Percentiles rank a stretch among this genome's conserved stretches.
These are phyloP conservation scores for Begonia loranthoides DNA, from an alignment of 306 rosid species.

Conservation along the genomic window DNA sequence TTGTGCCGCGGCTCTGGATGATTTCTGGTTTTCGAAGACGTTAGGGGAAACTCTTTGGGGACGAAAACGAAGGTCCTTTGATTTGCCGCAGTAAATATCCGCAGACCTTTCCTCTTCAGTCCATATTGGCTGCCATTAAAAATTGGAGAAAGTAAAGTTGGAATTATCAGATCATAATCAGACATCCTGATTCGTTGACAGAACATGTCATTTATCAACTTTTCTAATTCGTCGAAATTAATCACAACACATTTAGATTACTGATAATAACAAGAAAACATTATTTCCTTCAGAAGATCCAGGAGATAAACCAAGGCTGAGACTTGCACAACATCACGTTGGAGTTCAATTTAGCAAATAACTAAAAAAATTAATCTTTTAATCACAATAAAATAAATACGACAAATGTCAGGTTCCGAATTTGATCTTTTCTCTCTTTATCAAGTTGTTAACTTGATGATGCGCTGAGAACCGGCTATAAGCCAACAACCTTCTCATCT, in stretches of 20 bases:
- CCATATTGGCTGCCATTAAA: slow-evolving; percentile 71
- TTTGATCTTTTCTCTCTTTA: too few species aligned
- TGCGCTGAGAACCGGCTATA: too few species aligned
- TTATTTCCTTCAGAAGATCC: too few species aligned
- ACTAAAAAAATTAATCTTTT: too few species aligned
- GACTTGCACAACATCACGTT: too few species aligned
- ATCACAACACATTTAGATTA: not conserved
- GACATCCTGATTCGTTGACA: too few species aligned
- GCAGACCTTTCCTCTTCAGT: slow-evolving; percentile 40
- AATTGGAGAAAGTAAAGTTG: not conserved
- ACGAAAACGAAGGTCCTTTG: slow-evolving; percentile 16
- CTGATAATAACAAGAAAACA: not conserved
- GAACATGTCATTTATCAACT: not conserved
- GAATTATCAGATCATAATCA: not conserved
- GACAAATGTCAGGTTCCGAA: too few species aligned
- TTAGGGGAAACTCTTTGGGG: slow-evolving; percentile 46
- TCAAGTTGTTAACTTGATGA: too few species aligned
- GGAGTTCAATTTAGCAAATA: too few species aligned
- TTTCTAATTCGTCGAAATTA: not conserved
- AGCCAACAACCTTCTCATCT: too few species aligned
- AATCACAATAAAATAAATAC: too few species aligned
- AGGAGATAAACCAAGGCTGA: too few species aligned
- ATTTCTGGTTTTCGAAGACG: slow-evolving; percentile 18
- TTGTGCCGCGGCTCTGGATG: slow-evolving; percentile 19
- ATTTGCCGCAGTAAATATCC: slow-evolving; percentile 24